Conservation (phyloP, 306 rosid species). For the Quercus glauca region DNA sequence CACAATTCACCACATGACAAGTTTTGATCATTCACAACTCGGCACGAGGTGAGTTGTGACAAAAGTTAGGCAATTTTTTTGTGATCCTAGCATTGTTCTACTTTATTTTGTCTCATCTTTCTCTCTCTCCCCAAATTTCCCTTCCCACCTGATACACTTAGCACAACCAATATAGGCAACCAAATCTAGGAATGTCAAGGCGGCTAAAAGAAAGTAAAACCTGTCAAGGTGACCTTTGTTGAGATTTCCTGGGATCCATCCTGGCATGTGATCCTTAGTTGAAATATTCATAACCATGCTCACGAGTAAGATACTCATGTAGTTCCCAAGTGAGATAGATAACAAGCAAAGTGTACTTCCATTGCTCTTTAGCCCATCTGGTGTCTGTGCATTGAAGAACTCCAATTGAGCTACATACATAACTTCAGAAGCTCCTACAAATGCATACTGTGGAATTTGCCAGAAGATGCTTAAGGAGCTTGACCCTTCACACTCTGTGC, state of each 20-base stretch:
- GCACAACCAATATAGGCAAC: conserved; percentile 71
- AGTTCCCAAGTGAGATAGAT: conserved; percentile 92
- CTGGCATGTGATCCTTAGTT: conserved; percentile 82
- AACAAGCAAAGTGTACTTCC: conserved; percentile 98
- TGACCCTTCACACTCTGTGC: conserved; percentile 58
- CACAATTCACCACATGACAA: too few relatives aligned
- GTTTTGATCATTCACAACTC: too few relatives aligned
- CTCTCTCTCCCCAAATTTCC: conserved; percentile 45
- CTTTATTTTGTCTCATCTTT: neutral
- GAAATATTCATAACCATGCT: conserved; percentile 93
- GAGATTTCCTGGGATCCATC: conserved; percentile 98
- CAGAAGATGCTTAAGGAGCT: conserved; percentile 91
- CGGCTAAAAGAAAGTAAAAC: conserved; percentile 93
- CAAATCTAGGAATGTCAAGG: conserved; percentile 72
- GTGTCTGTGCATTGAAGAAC: conserved; percentile 95
- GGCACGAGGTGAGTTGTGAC: accelerated
- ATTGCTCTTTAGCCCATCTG: conserved; percentile 91
- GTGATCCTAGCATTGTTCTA: too few relatives aligned
- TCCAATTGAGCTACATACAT: conserved; percentile 97
- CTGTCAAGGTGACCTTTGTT: conserved; percentile 88
- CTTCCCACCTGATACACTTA: conserved; percentile 70
- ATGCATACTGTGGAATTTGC: conserved; percentile 93
- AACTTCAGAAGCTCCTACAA: conserved; percentile 97
- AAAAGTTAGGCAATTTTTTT: too few relatives aligned
- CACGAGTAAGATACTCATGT: conserved; percentile 86